These are phyloP conservation scores for Exophiala viscosa DNA, from an alignment of 2,329 filamentous ascomycete genomes.

Conservation along the genomic window DNA sequence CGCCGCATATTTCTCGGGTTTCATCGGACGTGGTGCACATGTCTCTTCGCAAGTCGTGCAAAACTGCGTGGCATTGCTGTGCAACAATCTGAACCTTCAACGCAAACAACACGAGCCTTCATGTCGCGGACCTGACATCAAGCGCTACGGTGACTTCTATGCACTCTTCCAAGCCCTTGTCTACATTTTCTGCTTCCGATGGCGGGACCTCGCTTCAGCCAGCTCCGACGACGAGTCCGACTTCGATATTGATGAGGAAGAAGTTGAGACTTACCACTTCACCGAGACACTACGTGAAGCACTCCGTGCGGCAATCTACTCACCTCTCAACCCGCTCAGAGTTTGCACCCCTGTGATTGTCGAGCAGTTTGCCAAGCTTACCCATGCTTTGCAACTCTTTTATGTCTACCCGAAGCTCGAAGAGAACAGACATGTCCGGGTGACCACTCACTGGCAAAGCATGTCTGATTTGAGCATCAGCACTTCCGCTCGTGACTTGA, in stretches of 20 bases:
- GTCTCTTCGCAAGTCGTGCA: slow-evolving; percentile 73
- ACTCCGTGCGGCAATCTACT: slow-evolving; percentile 74
- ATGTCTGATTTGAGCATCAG: slow-evolving; percentile 38
- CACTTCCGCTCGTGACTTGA: slow-evolving; percentile 53
- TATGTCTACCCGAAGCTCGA: slow-evolving; percentile 87
- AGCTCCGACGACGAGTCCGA: slow-evolving; percentile 52
- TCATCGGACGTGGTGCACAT: slow-evolving; percentile 83
- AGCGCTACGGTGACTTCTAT: slow-evolving; percentile 80
- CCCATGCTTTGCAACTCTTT: slow-evolving; percentile 79
- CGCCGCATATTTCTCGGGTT: slow-evolving; percentile 88
- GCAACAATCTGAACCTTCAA: slow-evolving; percentile 71
- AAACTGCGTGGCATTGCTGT: slow-evolving; percentile 74
- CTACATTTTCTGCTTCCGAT: slow-evolving; percentile 97
- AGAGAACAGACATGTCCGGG: slow-evolving; percentile 81
- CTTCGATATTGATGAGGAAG: slow-evolving; percentile 51
- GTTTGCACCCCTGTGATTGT: slow-evolving; percentile 90
- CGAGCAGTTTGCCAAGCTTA: slow-evolving; percentile 82
- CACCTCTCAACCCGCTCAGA: slow-evolving; percentile 88
- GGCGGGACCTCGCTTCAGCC: slow-evolving; percentile 72
- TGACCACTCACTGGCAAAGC: slow-evolving; percentile 26
- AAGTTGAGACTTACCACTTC: slow-evolving; percentile 72
- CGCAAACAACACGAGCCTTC: slow-evolving; percentile 67
- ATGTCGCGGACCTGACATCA: slow-evolving; percentile 80
- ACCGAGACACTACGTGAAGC: slow-evolving; percentile 68
- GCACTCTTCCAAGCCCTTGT: slow-evolving; percentile 81